phyloP scores from a whole-genome alignment of 345 rosid genomes.

The Bruguiera parviflora region DNA sequence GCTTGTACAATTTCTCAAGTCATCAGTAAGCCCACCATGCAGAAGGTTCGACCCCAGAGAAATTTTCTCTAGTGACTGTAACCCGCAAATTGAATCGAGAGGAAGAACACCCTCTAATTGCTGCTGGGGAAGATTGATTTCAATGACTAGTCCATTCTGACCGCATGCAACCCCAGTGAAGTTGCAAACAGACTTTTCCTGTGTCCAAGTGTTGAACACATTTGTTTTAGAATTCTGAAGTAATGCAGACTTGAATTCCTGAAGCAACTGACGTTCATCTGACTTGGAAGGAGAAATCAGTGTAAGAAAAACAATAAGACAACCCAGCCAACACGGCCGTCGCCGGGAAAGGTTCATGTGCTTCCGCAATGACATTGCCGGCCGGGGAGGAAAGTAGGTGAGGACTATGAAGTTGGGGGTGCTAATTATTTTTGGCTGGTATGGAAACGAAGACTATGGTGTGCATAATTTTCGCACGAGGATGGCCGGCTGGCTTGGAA shows the following conservation, averaged over 20 bases:
- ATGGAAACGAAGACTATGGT: constrained; percentile 14
- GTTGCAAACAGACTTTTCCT: constrained; percentile 14
- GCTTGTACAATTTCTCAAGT: constrained; percentile 42
- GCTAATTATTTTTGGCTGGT: no score
- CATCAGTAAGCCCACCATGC: constrained; percentile 34
- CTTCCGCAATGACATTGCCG: constrained; percentile 28
- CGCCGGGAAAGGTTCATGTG: constrained; percentile 17
- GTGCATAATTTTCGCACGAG: constrained; percentile 15
- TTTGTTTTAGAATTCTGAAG: constrained; percentile 31
- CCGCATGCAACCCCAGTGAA: constrained; percentile 52
- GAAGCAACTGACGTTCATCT: constrained; percentile 40
- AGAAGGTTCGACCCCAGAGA: constrained; percentile 49
- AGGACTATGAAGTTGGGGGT: background rate
- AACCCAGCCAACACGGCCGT: constrained; percentile 9
- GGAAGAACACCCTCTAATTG: constrained; percentile 48
- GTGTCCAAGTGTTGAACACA: constrained; percentile 52
- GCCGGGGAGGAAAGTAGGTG: constrained; percentile 1
- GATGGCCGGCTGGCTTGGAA: constrained; percentile 21
- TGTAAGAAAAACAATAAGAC: constrained; percentile 22
- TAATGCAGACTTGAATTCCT: constrained; percentile 44
- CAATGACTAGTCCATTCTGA: constrained; percentile 39
- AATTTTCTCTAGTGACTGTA: constrained; percentile 49
- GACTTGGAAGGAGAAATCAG: constrained; percentile 21
- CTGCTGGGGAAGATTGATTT: constrained; percentile 53
- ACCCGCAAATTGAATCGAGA: constrained; percentile 49